A percentile compares a stretch with the other conserved stretches of the same genome.
phyloP scores from a whole-genome alignment of 805 yeast genomes.

The Isabelozyma pseudorhagii region DNA sequence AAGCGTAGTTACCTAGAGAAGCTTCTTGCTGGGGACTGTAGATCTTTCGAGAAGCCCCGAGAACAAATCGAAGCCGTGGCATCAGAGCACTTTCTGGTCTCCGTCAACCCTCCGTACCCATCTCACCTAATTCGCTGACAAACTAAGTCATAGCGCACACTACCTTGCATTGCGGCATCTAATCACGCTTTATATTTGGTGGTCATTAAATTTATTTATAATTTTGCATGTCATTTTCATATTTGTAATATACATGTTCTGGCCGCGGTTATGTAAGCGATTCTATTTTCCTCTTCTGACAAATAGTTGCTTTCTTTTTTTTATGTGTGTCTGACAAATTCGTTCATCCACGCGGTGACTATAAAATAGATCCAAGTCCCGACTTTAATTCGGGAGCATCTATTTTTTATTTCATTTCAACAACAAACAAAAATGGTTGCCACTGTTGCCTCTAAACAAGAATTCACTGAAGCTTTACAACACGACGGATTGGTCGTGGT shows the following conservation, averaged over 20 bases:
- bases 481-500: conserved; percentile 78
- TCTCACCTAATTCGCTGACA: background rate
- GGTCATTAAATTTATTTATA: too few relatives aligned
- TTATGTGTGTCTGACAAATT: background rate
- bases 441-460: conserved; percentile 32
- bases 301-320: too few relatives aligned
- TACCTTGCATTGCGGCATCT: too few relatives aligned
- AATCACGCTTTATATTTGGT: too few relatives aligned
- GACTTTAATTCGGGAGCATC: too few relatives aligned
- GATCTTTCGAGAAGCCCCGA: background rate
- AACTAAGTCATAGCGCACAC: background rate
- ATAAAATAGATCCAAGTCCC: background rate
- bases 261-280: background rate
- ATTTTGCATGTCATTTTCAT: too few relatives aligned
- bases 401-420: background rate
- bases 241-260: background rate
- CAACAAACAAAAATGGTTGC: conserved; percentile 29
- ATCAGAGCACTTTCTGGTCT: background rate
- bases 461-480: conserved; percentile 65
- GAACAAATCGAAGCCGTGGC: background rate
- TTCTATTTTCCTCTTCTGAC: background rate
- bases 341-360: background rate
- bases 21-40: background rate
- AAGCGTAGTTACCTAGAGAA: background rate
- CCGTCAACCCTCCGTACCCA: background rate